Conservation (phyloP, 495 filamentous ascomycete species). For the Lineolata rhizophorae region DNA sequence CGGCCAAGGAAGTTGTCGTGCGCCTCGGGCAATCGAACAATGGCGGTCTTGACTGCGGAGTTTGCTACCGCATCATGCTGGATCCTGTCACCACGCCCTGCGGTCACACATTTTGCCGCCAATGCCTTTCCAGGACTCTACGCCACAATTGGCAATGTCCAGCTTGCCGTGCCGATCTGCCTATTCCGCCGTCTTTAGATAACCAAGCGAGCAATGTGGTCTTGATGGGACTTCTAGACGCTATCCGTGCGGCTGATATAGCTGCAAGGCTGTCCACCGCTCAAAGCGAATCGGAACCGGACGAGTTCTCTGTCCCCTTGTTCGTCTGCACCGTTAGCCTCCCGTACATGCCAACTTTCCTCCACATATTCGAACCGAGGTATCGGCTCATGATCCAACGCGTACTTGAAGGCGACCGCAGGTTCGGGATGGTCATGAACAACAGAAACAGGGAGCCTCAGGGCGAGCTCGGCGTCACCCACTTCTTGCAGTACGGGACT, state of each 20-base stretch:
- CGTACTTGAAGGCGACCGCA: constrained; percentile 44
- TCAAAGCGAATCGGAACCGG: constrained; percentile 24
- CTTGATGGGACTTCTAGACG: constrained; percentile 33
- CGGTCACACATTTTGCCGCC: constrained; percentile 74
- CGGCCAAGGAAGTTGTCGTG: constrained; percentile 31
- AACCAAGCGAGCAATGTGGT: constrained; percentile 37
- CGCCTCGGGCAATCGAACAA: constrained; percentile 35
- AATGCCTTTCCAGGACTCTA: constrained; percentile 49
- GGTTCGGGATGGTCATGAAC: constrained; percentile 69
- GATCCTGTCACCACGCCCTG: constrained; percentile 70
- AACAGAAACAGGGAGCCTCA: constrained; percentile 33
- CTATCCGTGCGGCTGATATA: constrained; percentile 44
- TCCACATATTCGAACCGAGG: constrained; percentile 80
- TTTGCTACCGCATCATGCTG: constrained; percentile 59
- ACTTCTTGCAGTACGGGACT: constrained; percentile 58
- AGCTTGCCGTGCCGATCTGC: constrained; percentile 45
- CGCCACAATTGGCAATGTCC: constrained; percentile 62
- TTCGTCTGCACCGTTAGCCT: constrained; percentile 69
- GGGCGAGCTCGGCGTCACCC: constrained; percentile 30
- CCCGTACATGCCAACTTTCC: constrained; percentile 61
- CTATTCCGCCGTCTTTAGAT: constrained; percentile 32
- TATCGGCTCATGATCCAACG: constrained; percentile 77
- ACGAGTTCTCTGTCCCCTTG: constrained; percentile 41
- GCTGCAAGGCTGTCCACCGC: constrained; percentile 30
- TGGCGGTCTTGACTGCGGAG: constrained; percentile 63